Base-by-base conservation (phyloP, 2,329 filamentous ascomycete genomes). In the Trichophyton benhamiae region DNA sequence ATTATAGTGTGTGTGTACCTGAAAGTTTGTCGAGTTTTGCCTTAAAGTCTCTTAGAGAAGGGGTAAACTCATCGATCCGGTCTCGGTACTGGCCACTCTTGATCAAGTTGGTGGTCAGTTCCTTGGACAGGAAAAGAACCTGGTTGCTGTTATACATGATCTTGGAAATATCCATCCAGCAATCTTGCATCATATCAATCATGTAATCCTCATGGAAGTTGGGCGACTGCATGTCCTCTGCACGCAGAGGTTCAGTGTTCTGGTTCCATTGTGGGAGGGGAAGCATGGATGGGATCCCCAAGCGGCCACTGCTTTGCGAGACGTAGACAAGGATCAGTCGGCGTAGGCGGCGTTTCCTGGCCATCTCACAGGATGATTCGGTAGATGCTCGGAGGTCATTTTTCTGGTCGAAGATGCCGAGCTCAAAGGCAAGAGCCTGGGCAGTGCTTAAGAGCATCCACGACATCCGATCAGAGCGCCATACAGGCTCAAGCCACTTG, bases 361-460 rank as follows among this genome's bases (percentile, higher is more conserved):
- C 86, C 62, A 95, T 88, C 63, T 91, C 86, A 62, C 68, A 62
- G 1, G 69, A 66, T 3, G 72, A 65, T 61, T 76, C 76, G 77
- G 62, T 82, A 78, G 58, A 83, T 78, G 62, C 80, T 81, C 61
- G 86, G 74, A 67, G 84, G 71, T 91, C 88, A 62, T 88, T 89
- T 65, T 91, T 89, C 62, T 91, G 85, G 67, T 97, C 94, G 68
- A 97, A 99, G 1, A 99, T 90, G 9, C 94, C 94, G 36, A 99
- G 83, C 73, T 99, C 94, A 67, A 95, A 95, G 0, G 89, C 90
- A 42, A 97, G 79, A 0, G 91, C 88, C 78, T 92, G 88, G 13
- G 90, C 91, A 42, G 91, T 95, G 69, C 90, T 95, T 33, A 97
- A 81, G 13, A 97, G 79, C 90, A 96, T 96, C 92, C 92, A 96